These are phyloP conservation scores for Psilocybe cubensis DNA, from an alignment of 768 basidiomycete species.

Conservation along the genomic window DNA sequence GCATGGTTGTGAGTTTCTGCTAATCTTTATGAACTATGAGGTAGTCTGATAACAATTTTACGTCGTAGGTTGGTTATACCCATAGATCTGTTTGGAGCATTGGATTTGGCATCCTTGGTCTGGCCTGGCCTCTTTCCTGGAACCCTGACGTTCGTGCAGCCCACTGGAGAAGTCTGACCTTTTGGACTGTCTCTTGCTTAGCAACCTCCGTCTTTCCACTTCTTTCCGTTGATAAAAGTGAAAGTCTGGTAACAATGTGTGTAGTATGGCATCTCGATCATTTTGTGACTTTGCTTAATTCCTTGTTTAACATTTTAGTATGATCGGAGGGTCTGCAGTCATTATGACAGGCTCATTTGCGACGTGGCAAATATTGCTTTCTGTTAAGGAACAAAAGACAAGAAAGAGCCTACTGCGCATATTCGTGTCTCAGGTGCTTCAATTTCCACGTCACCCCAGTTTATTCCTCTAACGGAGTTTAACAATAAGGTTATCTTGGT, in stretches of 20 bases:
- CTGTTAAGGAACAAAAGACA: background rate
- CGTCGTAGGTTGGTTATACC: constrained; percentile 65
- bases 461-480: background rate
- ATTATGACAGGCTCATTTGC: constrained; percentile 9
- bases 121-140: constrained; percentile 72
- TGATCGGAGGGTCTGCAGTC: constrained; percentile 1
- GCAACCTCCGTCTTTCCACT: constrained; percentile 70
- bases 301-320: background rate
- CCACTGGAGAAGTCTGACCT: constrained; percentile 25
- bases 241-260: constrained; percentile 64
- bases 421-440: constrained; percentile 30
- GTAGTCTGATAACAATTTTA: background rate
- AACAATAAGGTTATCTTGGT: constrained; percentile 48
- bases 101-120: constrained; percentile 63
- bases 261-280: constrained; percentile 42
- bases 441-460: background rate
- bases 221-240: constrained; percentile 72
- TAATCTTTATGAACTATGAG: background rate
- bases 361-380: constrained; percentile 7
- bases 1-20: constrained; percentile 68
- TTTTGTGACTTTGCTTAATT: constrained; percentile 24
- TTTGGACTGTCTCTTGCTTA: constrained; percentile 57
- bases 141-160: constrained; percentile 31
- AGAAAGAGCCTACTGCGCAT: constrained; percentile 10
- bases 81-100: constrained; percentile 72